Conservation (phyloP, 352 stramenopile genomes). For the Pythium chondricola region DNA sequence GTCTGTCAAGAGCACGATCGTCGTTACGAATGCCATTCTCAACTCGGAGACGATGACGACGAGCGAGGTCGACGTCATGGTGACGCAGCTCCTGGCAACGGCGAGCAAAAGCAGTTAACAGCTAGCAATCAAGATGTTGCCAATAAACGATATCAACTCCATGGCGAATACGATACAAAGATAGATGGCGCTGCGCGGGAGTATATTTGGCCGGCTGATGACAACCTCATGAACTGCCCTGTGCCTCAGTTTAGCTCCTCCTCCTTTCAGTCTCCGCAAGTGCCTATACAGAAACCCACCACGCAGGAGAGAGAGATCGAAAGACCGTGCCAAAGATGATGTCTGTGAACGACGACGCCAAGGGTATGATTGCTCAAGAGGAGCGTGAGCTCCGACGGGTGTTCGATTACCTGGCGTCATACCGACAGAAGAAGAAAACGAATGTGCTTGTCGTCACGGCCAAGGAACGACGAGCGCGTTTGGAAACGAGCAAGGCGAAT, state of each 20-base stretch:
- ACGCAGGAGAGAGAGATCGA: too few relatives aligned
- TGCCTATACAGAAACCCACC: too few relatives aligned
- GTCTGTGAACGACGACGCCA: slow-evolving; percentile 63
- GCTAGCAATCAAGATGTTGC: neutral
- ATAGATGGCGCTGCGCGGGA: too few relatives aligned
- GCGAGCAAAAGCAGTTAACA: slow-evolving; percentile 23
- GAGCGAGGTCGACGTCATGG: slow-evolving; percentile 73
- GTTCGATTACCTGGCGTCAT: slow-evolving; percentile 92
- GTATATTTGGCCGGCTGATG: too few relatives aligned
- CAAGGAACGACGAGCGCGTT: slow-evolving; percentile 50
- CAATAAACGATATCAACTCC: neutral
- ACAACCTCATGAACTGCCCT: too few relatives aligned
- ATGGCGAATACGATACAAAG: too few relatives aligned
- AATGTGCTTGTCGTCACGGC: slow-evolving; percentile 27
- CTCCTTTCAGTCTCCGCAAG: too few relatives aligned
- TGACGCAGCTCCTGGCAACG: slow-evolving; percentile 60
- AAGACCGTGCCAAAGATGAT: too few relatives aligned
- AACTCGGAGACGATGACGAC: slow-evolving; percentile 85
- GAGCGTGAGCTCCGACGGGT: slow-evolving; percentile 93
- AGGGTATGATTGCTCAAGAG: slow-evolving; percentile 91
- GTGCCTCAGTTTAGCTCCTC: too few relatives aligned
- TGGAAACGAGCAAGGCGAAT: slow-evolving; percentile 58
- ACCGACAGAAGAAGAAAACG: slow-evolving; percentile 81
- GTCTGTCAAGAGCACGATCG: slow-evolving; percentile 73
- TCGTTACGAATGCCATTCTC: slow-evolving; percentile 85